Percentiles rank a stretch among this genome's conserved stretches.
Evolutionary conservation across 2,329 filamentous ascomycete species (phyloP).

Genomic region (Fonsecaea monophora): DNA sequence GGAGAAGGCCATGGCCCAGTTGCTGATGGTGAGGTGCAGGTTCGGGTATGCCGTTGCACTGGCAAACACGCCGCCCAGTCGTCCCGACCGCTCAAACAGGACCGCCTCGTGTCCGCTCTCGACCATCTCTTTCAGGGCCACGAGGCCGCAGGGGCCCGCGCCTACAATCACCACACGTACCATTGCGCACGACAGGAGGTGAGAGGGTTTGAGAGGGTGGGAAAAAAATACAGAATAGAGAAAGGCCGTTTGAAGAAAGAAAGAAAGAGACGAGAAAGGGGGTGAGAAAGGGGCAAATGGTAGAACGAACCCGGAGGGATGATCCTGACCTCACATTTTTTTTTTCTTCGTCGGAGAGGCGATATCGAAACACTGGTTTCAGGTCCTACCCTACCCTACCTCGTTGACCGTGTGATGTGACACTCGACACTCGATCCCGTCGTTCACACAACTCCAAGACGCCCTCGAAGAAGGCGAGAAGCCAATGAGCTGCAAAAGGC

Average conservation of each 20-base stretch:
- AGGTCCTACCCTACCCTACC: neutral
- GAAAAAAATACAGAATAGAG: neutral
- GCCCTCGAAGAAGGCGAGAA: neutral
- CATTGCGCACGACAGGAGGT: slow-evolving; percentile 5
- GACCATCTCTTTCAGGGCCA: slow-evolving; percentile 26
- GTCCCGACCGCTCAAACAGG: slow-evolving; percentile 17
- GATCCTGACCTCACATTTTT: neutral
- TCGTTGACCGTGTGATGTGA: neutral
- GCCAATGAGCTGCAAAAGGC: neutral
- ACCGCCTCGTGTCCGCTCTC: slow-evolving; percentile 21
- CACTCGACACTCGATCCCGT: neutral
- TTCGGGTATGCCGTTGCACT: slow-evolving; percentile 27
- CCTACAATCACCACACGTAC: slow-evolving; percentile 24
- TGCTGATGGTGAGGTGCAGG: slow-evolving; percentile 30
- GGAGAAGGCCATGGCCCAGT: slow-evolving; percentile 30
- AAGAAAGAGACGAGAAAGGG: neutral
- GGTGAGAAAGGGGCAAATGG: neutral
- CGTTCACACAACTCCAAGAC: neutral
- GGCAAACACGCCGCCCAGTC: slow-evolving; percentile 27
- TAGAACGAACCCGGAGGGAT: neutral
- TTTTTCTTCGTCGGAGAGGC: neutral
- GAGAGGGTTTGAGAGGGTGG: neutral
- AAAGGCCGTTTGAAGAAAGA: neutral
- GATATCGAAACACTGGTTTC: neutral
- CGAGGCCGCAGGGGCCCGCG: slow-evolving; percentile 28